Conservation (phyloP, 2,329 filamentous ascomycete species). For the Bipolaris gigantea region DNA sequence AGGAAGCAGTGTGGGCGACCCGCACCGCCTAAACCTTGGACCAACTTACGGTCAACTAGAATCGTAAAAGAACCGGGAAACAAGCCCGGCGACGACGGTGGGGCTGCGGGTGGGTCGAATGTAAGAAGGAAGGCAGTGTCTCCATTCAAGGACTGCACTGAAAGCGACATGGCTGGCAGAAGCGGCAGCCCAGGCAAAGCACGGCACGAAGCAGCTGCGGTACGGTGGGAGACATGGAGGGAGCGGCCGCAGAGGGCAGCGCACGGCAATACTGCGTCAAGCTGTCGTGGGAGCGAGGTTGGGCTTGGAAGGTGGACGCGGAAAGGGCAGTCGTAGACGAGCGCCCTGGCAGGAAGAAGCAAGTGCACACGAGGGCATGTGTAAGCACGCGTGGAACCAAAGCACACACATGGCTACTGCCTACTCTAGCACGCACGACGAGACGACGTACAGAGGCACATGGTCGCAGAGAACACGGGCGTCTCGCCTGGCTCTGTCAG, state of each 20-base stretch:
- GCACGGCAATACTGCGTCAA: constrained; percentile 5
- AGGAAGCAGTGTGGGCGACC: neutral
- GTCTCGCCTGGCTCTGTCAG: constrained; percentile 2
- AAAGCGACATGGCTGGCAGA: constrained; percentile 59
- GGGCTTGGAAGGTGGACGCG: constrained; percentile 12
- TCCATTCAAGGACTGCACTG: constrained; percentile 64
- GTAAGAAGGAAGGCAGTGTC: constrained; percentile 68
- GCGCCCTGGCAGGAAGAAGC: neutral
- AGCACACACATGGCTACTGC: neutral
- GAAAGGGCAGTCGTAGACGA: constrained; percentile 13
- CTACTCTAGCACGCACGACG: too few species aligned
- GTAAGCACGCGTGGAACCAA: constrained; percentile 5
- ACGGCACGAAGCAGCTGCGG: constrained; percentile 1
- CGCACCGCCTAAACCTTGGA: neutral
- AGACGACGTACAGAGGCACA: too few species aligned
- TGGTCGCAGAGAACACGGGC: neutral
- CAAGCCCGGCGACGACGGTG: constrained; percentile 42
- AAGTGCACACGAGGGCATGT: constrained; percentile 13
- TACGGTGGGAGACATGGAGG: constrained; percentile 4
- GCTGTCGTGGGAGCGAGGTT: constrained; percentile 16
- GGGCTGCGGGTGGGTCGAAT: constrained; percentile 58
- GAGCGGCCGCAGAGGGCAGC: neutral
- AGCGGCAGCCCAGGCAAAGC: constrained; percentile 4
- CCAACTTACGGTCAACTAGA: constrained; percentile 60
- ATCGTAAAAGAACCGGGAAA: constrained; percentile 62